These are phyloP conservation scores for Periconia sp. DNA, from an alignment of 2,329 filamentous ascomycete species.

Conservation along the genomic window DNA sequence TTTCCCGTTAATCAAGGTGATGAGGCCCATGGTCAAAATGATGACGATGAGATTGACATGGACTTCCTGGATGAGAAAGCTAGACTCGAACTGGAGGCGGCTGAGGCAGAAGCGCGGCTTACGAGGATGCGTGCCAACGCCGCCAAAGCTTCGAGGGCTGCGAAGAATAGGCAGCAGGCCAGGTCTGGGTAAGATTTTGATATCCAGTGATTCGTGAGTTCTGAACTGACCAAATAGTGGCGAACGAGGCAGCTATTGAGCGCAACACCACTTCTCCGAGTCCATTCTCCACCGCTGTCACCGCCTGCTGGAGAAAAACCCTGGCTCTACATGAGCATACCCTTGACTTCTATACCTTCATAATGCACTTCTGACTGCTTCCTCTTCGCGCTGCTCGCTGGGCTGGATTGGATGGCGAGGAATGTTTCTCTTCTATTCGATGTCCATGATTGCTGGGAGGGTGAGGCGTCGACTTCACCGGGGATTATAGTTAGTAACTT, in stretches of 20 bases:
- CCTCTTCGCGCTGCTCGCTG: too few relatives aligned
- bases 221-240: not conserved
- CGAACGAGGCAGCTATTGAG: not conserved
- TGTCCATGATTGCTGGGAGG: too few relatives aligned
- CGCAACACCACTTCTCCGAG: too few relatives aligned
- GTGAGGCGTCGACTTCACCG: too few relatives aligned
- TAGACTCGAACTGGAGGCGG: not conserved
- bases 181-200: not conserved
- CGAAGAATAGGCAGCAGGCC: not conserved
- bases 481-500: too few relatives aligned
- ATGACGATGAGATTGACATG: not conserved
- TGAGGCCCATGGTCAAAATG: not conserved
- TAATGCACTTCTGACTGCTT: too few relatives aligned
- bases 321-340: too few relatives aligned
- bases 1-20: conserved; percentile 2
- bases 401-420: too few relatives aligned
- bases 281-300: too few relatives aligned
- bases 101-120: not conserved
- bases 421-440: too few relatives aligned
- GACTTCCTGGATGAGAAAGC: not conserved
- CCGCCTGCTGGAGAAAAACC: too few relatives aligned
- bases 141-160: not conserved
- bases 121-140: not conserved
- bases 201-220: not conserved
- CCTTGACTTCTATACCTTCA: too few relatives aligned